Base-by-base conservation (phyloP, 768 basidiomycete genomes). In the Stropharia rugosoannulata region DNA sequence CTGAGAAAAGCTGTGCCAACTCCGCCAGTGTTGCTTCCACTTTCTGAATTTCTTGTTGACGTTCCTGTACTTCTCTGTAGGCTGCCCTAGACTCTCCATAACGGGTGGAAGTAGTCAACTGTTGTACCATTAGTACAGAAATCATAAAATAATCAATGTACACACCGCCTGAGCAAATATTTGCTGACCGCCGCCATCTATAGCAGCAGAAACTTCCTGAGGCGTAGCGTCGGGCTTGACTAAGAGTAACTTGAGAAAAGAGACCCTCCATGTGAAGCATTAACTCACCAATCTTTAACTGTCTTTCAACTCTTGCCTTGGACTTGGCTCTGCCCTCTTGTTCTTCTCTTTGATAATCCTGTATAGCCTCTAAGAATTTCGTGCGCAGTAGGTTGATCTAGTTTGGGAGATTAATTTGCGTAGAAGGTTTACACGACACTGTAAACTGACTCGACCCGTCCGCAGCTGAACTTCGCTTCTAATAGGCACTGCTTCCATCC, bases 1-100 rank as follows among this genome's bases (percentile, higher is more conserved):
- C 95, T 59, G 79, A 83, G 73, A 95, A 94, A 62, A 98, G 72
- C 65, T 93, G 90, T 3, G 90, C 91, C 47, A 98, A 78, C 69
- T 96, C 93, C n/a, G 82, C 87, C 45, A 96, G 73, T 3, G 94
- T 97, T 62, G 82, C 78, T 69, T 96, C 93, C 66, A 96, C 93
- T 68, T 82, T 84, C 61, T 81, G 80, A 61, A 98, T 82, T 57
- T 97, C 93, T 64, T 87, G 80, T 66, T 95, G 93, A 36, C 95
- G 82, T 55, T 89, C 85, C 67, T 95, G 95, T 0, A 95, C 93
- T 71, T 97, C 95, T 48, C 84, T 80, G 69, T 88, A 93, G 0
- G 90, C 94, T 42, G 82, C 80, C 45, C 92, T 78, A 13, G 92
- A 86, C 61, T 92, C 89, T 32, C 86, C 90, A 68, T 92, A 93